These are phyloP conservation scores for Dendrothele bispora DNA, from an alignment of 768 basidiomycete genomes.

Conservation along the genomic window DNA sequence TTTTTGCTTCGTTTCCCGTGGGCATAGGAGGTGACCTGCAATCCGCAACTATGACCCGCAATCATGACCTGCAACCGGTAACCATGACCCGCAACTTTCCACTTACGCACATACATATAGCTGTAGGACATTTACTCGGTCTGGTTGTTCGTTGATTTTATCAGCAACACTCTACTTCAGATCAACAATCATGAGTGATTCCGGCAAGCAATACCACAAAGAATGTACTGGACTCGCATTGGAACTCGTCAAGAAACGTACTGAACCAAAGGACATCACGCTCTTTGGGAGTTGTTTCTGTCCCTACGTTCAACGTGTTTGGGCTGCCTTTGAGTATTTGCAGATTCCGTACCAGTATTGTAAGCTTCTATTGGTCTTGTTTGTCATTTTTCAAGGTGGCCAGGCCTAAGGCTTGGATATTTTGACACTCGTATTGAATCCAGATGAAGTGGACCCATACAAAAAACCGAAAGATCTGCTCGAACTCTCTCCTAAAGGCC, in stretches of 20 bases:
- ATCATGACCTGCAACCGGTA: too few relatives aligned
- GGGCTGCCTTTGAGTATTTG: constrained; percentile 73
- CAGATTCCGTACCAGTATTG: constrained; percentile 67
- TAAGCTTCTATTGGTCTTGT: too few relatives aligned
- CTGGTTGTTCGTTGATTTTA: too few relatives aligned
- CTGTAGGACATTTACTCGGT: too few relatives aligned
- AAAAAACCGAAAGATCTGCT: constrained; percentile 80
- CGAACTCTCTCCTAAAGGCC: constrained; percentile 79
- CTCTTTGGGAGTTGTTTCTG: constrained; percentile 77
- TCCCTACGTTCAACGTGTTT: constrained; percentile 81
- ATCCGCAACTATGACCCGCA: too few relatives aligned
- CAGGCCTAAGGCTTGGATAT: background rate
- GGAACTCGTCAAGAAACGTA: constrained; percentile 53
- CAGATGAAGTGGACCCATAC: constrained; percentile 83
- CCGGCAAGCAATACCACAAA: constrained; percentile 39
- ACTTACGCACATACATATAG: too few relatives aligned
- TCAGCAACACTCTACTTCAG: too few relatives aligned
- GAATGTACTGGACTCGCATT: constrained; percentile 52
- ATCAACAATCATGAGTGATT: too few relatives aligned
- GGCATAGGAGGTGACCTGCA: too few relatives aligned
- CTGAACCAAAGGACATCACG: constrained; percentile 50
- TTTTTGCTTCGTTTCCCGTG: too few relatives aligned
- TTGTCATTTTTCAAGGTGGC: background rate
- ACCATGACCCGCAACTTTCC: too few relatives aligned
- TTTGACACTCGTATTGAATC: constrained; percentile 1